Conservation (phyloP, 2,329 filamentous ascomycete genomes). For the Fusarium praegraminearum region DNA sequence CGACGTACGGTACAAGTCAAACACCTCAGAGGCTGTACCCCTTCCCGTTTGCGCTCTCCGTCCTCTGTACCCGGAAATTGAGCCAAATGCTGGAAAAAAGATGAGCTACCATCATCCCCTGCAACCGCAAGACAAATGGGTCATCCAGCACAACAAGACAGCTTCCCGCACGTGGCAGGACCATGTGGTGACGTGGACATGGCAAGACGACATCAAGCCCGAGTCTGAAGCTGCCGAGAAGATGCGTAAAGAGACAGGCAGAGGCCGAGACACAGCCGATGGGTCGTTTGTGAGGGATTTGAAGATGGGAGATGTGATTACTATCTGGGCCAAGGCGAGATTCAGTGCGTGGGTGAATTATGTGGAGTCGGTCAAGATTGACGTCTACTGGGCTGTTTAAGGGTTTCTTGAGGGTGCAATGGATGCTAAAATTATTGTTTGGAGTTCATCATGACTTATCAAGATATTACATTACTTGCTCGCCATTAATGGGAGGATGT, state of each 20-base stretch:
- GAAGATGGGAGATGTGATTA: slow-evolving; percentile 70
- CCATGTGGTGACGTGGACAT: slow-evolving; percentile 67
- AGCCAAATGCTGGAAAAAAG: slow-evolving; percentile 34
- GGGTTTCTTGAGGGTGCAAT: neutral
- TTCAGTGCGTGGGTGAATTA: slow-evolving; percentile 67
- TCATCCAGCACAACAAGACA: slow-evolving; percentile 62
- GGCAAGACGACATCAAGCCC: slow-evolving; percentile 60
- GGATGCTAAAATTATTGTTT: neutral
- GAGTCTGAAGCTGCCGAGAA: slow-evolving; percentile 56
- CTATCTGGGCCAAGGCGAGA: slow-evolving; percentile 70
- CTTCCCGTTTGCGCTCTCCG: slow-evolving; percentile 54
- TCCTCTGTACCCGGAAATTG: slow-evolving; percentile 52
- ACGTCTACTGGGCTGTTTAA: slow-evolving; percentile 69
- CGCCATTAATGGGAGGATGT: neutral
- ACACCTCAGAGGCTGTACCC: slow-evolving; percentile 31
- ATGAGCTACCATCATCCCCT: slow-evolving; percentile 56
- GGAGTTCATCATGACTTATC: neutral
- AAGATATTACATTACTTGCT: neutral
- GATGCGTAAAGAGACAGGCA: slow-evolving; percentile 57
- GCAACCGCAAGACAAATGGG: slow-evolving; percentile 51
- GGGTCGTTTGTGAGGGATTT: slow-evolving; percentile 68
- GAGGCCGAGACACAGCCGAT: slow-evolving; percentile 63
- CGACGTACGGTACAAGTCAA: slow-evolving; percentile 47
- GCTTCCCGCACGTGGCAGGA: slow-evolving; percentile 52
- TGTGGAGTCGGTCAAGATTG: slow-evolving; percentile 63